Base-by-base conservation (phyloP, 2,329 filamentous ascomycete genomes). In the Talaromyces marneffei region DNA sequence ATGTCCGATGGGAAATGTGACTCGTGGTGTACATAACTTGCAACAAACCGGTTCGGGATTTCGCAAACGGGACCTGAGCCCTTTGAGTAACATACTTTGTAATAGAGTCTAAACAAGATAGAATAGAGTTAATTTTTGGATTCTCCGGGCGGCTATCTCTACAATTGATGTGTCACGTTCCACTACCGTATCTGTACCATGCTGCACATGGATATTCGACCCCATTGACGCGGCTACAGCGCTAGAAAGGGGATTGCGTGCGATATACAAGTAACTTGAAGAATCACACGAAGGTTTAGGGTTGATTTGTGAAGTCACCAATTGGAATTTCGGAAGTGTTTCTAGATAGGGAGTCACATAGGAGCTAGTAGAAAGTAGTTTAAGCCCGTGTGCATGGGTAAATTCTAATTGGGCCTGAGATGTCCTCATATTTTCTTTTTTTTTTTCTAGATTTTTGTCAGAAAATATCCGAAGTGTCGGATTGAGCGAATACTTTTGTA, bases 111-210 rank as follows among this genome's bases (percentile, higher is more conserved):
- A n/a, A 35, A 2, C 33, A 35, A 3, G 48, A 52, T 52, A 52
- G 48, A 23, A 52, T 23, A 52, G 3, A 2, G 35, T 35, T 52
- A 2, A 8, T 31, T 33, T 35, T 33, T 16, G n/a, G 27, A 14
- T n/a, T 52, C 29, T 52, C 27, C 48, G 33, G 14, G 18, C n/a
- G 27, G 29, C 48, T 50, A 18, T 52, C 48, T 35, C 29, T 52
- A 27, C 46, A 53, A 39, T 29, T 44, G 57, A 59, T 59, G 57
- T 59, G 37, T 59, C 35, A 59, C 46, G 20, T 53, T 40, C 44
- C 6, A 16, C 48, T 52, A 12, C 33, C 4, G 9, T 33, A 29
- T 20, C 27, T 29, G 23, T 33, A 35, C 42, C 55, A 42, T 48
- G 57, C 42, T 27, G 18, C 25, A 52, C 23, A 52, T 50, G n/a